Conservation (phyloP, 2,329 filamentous ascomycete species). For the Ophiobolus disseminans region DNA sequence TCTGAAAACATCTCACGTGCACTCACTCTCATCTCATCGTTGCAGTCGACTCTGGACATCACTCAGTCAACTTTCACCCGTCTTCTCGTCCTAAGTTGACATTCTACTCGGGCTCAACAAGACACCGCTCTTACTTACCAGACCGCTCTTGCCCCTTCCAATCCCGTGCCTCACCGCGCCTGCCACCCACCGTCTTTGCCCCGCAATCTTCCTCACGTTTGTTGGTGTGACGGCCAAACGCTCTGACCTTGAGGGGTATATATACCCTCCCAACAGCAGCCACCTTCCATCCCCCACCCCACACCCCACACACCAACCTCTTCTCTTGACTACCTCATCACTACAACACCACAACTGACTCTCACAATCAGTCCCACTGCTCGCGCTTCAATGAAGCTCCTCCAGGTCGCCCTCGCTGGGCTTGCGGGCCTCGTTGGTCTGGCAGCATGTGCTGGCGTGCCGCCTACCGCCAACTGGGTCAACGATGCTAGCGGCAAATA, state of each 20-base stretch:
- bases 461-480: background rate
- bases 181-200: too few species aligned
- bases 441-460: background rate
- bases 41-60: too few species aligned
- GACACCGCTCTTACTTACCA: background rate
- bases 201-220: background rate
- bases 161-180: too few species aligned
- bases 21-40: too few species aligned
- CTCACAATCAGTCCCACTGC: background rate
- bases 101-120: too few species aligned
- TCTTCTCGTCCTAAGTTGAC: too few species aligned
- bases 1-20: background rate
- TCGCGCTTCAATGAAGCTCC: constrained; percentile 12
- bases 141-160: background rate
- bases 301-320: background rate
- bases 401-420: constrained; percentile 5
- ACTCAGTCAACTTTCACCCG: too few species aligned
- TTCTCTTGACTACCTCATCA: background rate
- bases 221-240: constrained; percentile 1
- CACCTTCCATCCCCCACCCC: background rate
- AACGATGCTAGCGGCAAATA: background rate
- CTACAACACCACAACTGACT: background rate
- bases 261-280: background rate
- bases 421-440: constrained; percentile 9
- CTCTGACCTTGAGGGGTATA: background rate